phyloP scores from a whole-genome alignment of 805 yeast genomes.

The Zygosaccharomyces bailii region DNA sequence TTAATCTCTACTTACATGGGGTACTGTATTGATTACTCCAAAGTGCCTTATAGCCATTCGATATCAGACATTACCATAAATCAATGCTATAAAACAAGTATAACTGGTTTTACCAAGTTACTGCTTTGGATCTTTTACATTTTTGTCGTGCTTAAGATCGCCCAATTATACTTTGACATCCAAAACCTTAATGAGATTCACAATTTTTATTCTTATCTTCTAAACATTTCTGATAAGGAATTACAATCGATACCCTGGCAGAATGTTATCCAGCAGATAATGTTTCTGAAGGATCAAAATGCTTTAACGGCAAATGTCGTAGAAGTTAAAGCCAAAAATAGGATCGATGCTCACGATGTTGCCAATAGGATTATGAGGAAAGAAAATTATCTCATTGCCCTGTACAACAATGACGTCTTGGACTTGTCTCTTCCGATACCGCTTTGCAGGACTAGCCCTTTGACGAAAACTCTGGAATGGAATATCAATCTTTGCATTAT shows the following conservation, averaged over 20 bases:
- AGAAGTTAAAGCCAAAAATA: conserved; percentile 65
- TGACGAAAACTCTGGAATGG: conserved; percentile 93
- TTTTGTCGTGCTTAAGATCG: conserved; percentile 49
- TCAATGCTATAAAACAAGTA: conserved; percentile 40
- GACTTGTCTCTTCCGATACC: conserved; percentile 62
- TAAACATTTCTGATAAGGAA: conserved; percentile 74
- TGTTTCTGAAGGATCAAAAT: conserved; percentile 74
- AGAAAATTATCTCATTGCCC: conserved; percentile 89
- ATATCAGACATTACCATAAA: conserved; percentile 38
- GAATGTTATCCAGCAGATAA: conserved; percentile 69
- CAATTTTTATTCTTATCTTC: conserved; percentile 68
- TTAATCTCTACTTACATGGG: conserved; percentile 73
- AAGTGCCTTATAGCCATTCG: conserved; percentile 35
- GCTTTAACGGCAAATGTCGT: conserved; percentile 49
- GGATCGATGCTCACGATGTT: conserved; percentile 87
- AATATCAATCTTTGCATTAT: conserved; percentile 82
- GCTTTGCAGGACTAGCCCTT: conserved; percentile 39
- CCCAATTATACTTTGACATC: conserved; percentile 59
- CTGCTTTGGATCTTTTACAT: conserved; percentile 58
- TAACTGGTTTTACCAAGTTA: conserved; percentile 53
- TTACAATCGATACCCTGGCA: conserved; percentile 94
- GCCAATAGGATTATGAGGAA: conserved; percentile 95
- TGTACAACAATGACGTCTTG: conserved; percentile 73
- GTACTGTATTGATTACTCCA: conserved; percentile 72
- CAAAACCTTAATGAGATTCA: conserved; percentile 68